Percentiles rank a stretch among this genome's conserved stretches.
These are phyloP conservation scores for Tolypocladium inflatum DNA, from an alignment of 2,329 filamentous ascomycete species.

Conservation along the genomic window DNA sequence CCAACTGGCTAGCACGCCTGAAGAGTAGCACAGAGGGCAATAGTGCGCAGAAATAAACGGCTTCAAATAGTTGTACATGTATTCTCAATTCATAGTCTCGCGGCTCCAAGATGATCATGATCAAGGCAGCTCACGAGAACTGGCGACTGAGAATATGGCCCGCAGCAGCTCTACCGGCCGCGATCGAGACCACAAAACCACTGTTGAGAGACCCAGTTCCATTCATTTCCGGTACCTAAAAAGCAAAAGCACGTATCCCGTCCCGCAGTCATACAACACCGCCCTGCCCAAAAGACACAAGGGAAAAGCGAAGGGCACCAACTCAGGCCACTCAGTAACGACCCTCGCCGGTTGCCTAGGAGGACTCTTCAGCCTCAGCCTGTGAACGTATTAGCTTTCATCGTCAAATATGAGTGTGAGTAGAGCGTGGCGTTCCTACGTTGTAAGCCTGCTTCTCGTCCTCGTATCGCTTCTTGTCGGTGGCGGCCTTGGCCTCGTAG, in stretches of 20 bases:
- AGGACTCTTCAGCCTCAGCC: slow-evolving; percentile 49
- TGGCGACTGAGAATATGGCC: slow-evolving; percentile 9
- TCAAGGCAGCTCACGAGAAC: slow-evolving; percentile 12
- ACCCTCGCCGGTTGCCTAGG: slow-evolving; percentile 13
- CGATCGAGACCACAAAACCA: slow-evolving; percentile 21
- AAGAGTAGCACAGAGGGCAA: background rate
- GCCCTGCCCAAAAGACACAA: slow-evolving; percentile 28
- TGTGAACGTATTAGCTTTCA: slow-evolving; percentile 24
- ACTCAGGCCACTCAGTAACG: background rate
- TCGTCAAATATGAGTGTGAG: background rate
- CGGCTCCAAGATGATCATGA: slow-evolving; percentile 11
- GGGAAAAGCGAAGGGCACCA: slow-evolving; percentile 6
- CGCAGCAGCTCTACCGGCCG: slow-evolving; percentile 16
- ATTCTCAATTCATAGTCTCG: slow-evolving; percentile 16
- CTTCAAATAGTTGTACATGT: slow-evolving; percentile 15
- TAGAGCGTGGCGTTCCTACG: slow-evolving; percentile 41
- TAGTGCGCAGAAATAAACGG: background rate
- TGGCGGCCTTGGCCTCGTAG: slow-evolving; percentile 92
- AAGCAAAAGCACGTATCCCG: slow-evolving; percentile 27
- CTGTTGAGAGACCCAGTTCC: slow-evolving; percentile 22
- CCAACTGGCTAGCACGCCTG: background rate
- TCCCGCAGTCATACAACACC: slow-evolving; percentile 33
- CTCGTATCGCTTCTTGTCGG: slow-evolving; percentile 99
- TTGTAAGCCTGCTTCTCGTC: slow-evolving; percentile 94
- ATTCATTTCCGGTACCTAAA: slow-evolving; percentile 22